A percentile compares a stretch with the other conserved stretches of the same genome.
Conservation (phyloP, 2,329 filamentous ascomycete genomes). For the Epicoccum sorghinum region DNA sequence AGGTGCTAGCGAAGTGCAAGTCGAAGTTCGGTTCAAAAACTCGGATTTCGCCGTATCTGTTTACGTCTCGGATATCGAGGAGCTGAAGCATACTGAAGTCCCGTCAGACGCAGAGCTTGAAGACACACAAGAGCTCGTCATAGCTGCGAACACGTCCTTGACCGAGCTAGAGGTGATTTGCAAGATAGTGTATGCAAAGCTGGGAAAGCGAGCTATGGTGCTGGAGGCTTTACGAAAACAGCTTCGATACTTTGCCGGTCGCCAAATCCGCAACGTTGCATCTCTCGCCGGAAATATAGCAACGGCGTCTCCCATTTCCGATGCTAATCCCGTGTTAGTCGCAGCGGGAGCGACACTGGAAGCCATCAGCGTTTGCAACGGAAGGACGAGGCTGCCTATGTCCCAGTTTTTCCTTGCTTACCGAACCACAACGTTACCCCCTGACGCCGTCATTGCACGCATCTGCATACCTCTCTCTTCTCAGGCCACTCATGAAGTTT, state of each 20-base stretch:
- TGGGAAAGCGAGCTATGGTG: slow-evolving; percentile 45
- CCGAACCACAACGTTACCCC: slow-evolving; percentile 76
- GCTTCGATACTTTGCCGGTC: slow-evolving; percentile 88
- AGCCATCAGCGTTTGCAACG: slow-evolving; percentile 73
- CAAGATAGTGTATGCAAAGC: slow-evolving; percentile 67
- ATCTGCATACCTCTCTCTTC: slow-evolving; percentile 77
- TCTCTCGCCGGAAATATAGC: slow-evolving; percentile 92
- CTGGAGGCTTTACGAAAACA: slow-evolving; percentile 81
- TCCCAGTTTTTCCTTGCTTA: slow-evolving; percentile 89
- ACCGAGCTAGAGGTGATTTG: slow-evolving; percentile 88
- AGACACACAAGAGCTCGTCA: slow-evolving; percentile 60
- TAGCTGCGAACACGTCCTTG: slow-evolving; percentile 88
- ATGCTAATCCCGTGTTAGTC: slow-evolving; percentile 89
- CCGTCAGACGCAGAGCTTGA: slow-evolving; percentile 37
- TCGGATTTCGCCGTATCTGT: slow-evolving; percentile 88
- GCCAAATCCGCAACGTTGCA: slow-evolving; percentile 93
- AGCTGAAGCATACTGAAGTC: slow-evolving; percentile 70
- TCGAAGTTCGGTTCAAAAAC: slow-evolving; percentile 96
- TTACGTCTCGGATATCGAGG: slow-evolving; percentile 88
- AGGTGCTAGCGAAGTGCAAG: slow-evolving; percentile 94
- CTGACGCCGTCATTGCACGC: slow-evolving; percentile 79
- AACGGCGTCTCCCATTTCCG: slow-evolving; percentile 93
- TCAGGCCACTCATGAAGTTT: slow-evolving; percentile 73
- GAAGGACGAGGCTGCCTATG: slow-evolving; percentile 68
- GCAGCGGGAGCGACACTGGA: slow-evolving; percentile 81